Evolutionary conservation across 208 protist genomes (phyloP).

Genomic region (Tritrichomonas musculus): DNA sequence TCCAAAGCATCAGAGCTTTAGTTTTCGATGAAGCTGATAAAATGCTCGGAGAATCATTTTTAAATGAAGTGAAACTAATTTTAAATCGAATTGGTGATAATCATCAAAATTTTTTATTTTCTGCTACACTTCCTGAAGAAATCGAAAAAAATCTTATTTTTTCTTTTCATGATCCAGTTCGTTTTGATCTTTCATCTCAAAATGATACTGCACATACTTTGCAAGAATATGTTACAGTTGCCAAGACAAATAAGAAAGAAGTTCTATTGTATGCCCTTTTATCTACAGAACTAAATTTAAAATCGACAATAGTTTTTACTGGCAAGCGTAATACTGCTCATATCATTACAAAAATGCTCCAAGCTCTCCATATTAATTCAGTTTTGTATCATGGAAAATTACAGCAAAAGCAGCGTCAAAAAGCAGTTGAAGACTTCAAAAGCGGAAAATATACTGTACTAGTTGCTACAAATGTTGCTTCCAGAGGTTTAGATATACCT

Average conservation of each 20-base stretch:
- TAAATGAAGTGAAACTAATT: neutral
- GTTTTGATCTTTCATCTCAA: conserved; percentile 52
- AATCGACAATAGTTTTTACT: conserved; percentile 72
- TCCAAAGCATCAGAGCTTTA: neutral
- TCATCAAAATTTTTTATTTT: conserved; percentile 70
- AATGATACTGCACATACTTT: conserved; percentile 50
- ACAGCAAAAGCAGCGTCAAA: conserved; percentile 52
- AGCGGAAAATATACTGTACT: conserved; percentile 58
- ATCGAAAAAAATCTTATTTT: conserved; percentile 63
- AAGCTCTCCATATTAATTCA: neutral
- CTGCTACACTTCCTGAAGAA: conserved; percentile 68
- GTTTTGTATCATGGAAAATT: neutral
- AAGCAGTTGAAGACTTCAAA: conserved; percentile 63
- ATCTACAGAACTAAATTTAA: conserved; percentile 33
- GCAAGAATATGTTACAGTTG: conserved; percentile 52
- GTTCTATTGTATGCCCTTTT: conserved; percentile 56
- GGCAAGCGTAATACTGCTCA: neutral
- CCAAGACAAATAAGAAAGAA: conserved; percentile 56
- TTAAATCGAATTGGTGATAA: conserved; percentile 20
- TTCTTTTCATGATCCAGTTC: conserved; percentile 55
- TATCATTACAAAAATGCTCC: neutral
- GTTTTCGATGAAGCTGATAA: conserved; percentile 26
- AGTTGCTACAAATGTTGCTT: conserved; percentile 71
- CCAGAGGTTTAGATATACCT: conserved; percentile 68
- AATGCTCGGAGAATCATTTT: conserved; percentile 13